Base-by-base conservation (phyloP, 2,329 filamentous ascomycete species). In the Zymoseptoria brevis region DNA sequence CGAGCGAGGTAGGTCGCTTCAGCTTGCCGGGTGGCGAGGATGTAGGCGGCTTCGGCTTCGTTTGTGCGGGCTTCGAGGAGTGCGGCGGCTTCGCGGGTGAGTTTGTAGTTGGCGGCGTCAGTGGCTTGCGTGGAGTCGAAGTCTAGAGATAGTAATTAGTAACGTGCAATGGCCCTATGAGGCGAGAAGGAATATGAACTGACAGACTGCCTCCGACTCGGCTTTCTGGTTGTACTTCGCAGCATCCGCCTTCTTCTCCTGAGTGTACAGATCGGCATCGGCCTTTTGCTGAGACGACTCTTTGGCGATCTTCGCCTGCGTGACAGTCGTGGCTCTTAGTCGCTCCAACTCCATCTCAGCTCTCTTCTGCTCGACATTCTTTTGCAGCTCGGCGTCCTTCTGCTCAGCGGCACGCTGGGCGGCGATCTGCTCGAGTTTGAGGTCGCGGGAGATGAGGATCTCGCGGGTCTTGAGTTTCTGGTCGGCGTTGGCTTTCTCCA, bases 271-370 rank as follows among this genome's bases (percentile, higher is more conserved):
- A 41, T 76, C 74, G 0, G 76, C 78, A 68, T 90, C 87, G 13
- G 87, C 86, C 19, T 81, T 81, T 69, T 90, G 82, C 74, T 89
- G 85, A 66, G 83, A 81, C 26, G 84, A 80, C 74, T 90, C 87
- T 57, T 85, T 82, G 2, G 77, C 73, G 64, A 90, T 89, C 59
- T 83, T 84, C 59, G 89, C 89, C 75, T 90, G 86, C 58, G 89
- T 89, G 67, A 95, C 88, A 63, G 90, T 88, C 3, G 78, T 83
- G 8, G 90, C 90, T 66, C 90, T 82, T 35, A 90, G 83, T 59
- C 88, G 84, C 73, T 95, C 90, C 59, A 94, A 79, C 76, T 94
- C 89, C 65, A 90, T 91, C 30, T 83, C 82, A 0, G 88, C 90
- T 58, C 88, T 86, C 80, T 87, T 89, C 66, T 85, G 76, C 76